These are phyloP conservation scores for Sporothrix brunneoviolacea DNA, from an alignment of 2,329 filamentous ascomycete genomes.

Conservation along the genomic window DNA sequence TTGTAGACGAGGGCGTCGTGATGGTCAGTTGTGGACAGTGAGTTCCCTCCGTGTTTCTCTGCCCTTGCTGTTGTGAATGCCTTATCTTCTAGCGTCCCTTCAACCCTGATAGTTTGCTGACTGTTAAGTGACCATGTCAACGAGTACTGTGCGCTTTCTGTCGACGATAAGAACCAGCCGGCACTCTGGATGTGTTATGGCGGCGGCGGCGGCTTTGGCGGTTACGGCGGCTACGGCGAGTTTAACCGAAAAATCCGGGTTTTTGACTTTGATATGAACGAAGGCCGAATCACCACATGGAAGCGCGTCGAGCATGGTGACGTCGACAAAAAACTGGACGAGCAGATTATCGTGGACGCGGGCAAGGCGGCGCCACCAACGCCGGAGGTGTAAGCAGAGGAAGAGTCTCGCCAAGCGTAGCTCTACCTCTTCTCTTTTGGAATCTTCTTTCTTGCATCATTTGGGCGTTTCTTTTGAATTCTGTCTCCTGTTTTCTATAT, in stretches of 20 bases:
- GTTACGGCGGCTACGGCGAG: slow-evolving; percentile 85
- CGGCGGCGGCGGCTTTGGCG: slow-evolving; percentile 85
- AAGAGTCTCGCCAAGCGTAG: too few relatives aligned
- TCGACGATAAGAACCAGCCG: slow-evolving; percentile 47
- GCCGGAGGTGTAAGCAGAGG: slow-evolving; percentile 19
- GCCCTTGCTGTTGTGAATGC: too few relatives aligned
- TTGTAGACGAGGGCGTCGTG: slow-evolving; percentile 77
- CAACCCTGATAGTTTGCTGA: too few relatives aligned
- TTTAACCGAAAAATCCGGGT: slow-evolving; percentile 79
- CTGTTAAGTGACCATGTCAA: slow-evolving; percentile 76
- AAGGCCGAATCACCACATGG: slow-evolving; percentile 83
- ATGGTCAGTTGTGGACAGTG: slow-evolving; percentile 89
- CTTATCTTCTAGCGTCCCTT: too few relatives aligned
- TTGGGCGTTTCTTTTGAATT: slow-evolving; percentile 12
- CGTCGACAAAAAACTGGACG: slow-evolving; percentile 43
- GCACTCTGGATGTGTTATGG: slow-evolving; percentile 98
- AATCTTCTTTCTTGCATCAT: slow-evolving; percentile 8
- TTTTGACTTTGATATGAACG: slow-evolving; percentile 90
- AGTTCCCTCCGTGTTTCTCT: slow-evolving; percentile 36
- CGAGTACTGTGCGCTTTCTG: slow-evolving; percentile 80
- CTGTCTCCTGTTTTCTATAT: not conserved
- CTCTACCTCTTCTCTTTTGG: too few relatives aligned
- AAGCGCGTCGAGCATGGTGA: slow-evolving; percentile 74
- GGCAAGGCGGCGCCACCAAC: slow-evolving; percentile 39
- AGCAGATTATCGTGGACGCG: slow-evolving; percentile 60